These are phyloP conservation scores for Gossypium stocksii DNA, from an alignment of 345 rosid species.

Conservation along the genomic window DNA sequence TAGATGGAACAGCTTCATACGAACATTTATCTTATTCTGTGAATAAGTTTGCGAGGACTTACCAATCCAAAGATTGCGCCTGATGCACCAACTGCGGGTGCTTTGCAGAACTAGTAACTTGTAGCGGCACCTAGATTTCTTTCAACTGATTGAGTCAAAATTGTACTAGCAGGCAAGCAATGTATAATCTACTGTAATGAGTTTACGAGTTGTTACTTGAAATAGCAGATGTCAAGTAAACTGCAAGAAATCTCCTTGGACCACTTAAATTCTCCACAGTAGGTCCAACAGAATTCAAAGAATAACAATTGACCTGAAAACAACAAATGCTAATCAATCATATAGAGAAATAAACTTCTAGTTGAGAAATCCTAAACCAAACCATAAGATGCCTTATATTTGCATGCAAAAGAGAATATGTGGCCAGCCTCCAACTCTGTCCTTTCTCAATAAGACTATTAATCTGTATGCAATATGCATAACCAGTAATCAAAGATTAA, in stretches of 20 bases:
- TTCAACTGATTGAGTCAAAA: conserved; percentile 27
- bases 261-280: conserved; percentile 54
- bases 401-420: conserved; percentile 77
- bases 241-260: conserved; percentile 66
- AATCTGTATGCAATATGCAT: conserved; percentile 35
- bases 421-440: conserved; percentile 84
- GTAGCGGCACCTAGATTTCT: conserved; percentile 66
- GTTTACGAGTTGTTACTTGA: conserved; percentile 55
- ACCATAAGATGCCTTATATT: conserved; percentile 86
- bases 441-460: conserved; percentile 84
- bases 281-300: conserved; percentile 87
- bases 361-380: conserved; percentile 16
- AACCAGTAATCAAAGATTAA: background rate
- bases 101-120: conserved; percentile 66
- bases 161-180: conserved; percentile 15
- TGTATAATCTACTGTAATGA: conserved; percentile 13
- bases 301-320: conserved; percentile 79
- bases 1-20: background rate
- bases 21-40: background rate
- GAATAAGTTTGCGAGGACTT: conserved; percentile 23
- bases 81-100: conserved; percentile 88
- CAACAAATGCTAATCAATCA: conserved; percentile 16
- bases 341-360: background rate
- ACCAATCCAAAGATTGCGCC: conserved; percentile 94
- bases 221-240: conserved; percentile 73